phyloP scores from a whole-genome alignment of 2,329 filamentous ascomycete genomes.

The Colletotrichum coccodes region DNA sequence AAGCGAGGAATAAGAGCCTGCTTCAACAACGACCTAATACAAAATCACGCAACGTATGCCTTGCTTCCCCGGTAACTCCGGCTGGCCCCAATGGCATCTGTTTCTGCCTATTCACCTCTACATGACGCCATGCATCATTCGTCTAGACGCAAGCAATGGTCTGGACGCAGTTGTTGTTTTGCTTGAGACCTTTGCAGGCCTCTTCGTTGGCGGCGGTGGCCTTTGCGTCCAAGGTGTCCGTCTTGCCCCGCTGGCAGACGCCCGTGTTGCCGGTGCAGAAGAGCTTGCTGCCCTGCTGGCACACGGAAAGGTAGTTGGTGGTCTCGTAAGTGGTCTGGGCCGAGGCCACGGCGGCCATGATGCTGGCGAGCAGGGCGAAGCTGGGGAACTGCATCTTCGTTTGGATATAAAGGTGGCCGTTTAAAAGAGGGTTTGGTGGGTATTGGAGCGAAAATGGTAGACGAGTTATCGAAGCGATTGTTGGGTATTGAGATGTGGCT shows the following conservation, averaged over 20 bases:
- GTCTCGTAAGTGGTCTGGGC: slow-evolving; percentile 8
- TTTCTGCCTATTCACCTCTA: neutral
- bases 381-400: slow-evolving; percentile 19
- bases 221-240: slow-evolving; percentile 8
- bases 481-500: neutral
- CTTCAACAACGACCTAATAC: too few species aligned
- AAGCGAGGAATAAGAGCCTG: too few species aligned
- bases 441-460: neutral
- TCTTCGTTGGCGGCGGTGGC: slow-evolving; percentile 17
- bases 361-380: neutral
- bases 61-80: too few species aligned
- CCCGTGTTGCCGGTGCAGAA: slow-evolving; percentile 18
- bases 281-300: slow-evolving; percentile 2
- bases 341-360: neutral
- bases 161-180: slow-evolving; percentile 3
- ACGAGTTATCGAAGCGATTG: neutral
- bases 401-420: neutral
- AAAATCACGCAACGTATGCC: too few species aligned
- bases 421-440: neutral
- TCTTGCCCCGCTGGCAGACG: slow-evolving; percentile 7
- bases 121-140: neutral
- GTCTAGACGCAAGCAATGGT: slow-evolving; percentile 12
- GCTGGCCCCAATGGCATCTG: neutral
- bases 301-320: slow-evolving; percentile 2
- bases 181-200: slow-evolving; percentile 1